These are phyloP conservation scores for Leccinum disarticulatum DNA, from an alignment of 768 basidiomycete species.

Conservation along the genomic window DNA sequence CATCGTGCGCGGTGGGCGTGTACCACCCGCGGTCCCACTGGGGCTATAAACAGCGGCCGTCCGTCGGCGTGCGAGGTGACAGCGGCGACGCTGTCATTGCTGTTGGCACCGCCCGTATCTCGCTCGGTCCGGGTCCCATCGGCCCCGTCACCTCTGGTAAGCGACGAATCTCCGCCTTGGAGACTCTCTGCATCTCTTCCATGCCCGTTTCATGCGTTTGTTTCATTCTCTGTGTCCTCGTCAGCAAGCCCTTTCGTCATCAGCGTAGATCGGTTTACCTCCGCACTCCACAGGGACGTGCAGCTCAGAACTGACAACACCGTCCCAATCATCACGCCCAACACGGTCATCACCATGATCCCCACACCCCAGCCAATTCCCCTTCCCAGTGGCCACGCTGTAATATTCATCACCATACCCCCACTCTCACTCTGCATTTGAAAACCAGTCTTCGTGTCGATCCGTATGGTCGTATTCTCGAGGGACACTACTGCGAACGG, in stretches of 20 bases:
- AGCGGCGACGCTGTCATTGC: conserved; percentile 4
- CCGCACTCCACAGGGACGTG: conserved; percentile 75
- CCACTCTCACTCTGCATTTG: background rate
- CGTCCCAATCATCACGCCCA: conserved; percentile 4
- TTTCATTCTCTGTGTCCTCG: conserved; percentile 8
- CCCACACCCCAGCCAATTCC: conserved; percentile 54
- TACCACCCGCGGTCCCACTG: background rate
- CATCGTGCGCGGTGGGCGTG: conserved; percentile 6
- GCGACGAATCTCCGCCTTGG: background rate
- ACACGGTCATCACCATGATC: conserved; percentile 56
- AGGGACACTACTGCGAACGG: conserved; percentile 5
- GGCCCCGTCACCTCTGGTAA: background rate
- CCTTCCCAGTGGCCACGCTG: conserved; percentile 1
- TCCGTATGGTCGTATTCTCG: background rate
- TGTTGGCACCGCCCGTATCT: conserved; percentile 2
- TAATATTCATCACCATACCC: conserved; percentile 14
- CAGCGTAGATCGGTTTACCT: conserved; percentile 40
- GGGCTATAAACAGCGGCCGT: conserved; percentile 8
- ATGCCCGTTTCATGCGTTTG: background rate
- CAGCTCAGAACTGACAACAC: conserved; percentile 61
- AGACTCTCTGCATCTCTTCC: background rate
- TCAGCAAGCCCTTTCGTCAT: conserved; percentile 4
- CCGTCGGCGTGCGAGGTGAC: conserved; percentile 8
- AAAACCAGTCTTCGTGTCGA: background rate
- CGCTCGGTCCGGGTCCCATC: background rate